Percentiles rank a stretch among this genome's conserved stretches.
Evolutionary conservation across 805 yeast genomes (phyloP).

Genomic region (Wickerhamomyces queroliae): DNA sequence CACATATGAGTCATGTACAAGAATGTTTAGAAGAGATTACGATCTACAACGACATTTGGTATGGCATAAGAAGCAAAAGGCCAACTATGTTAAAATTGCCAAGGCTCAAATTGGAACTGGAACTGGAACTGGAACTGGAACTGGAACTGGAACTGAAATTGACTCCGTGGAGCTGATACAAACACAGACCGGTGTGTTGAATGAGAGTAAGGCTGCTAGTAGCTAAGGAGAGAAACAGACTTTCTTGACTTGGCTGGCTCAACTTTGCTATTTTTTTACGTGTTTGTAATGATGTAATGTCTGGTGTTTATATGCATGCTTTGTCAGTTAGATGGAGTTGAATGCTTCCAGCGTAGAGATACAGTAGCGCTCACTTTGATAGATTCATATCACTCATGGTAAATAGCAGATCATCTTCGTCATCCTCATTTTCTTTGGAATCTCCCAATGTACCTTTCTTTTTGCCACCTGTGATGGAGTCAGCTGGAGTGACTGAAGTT

Average conservation of each 20-base stretch:
- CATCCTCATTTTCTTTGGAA: constrained; percentile 34
- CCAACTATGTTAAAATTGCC: neutral
- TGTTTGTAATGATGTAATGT: too few relatives aligned
- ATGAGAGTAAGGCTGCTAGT: too few relatives aligned
- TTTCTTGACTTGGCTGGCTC: too few relatives aligned
- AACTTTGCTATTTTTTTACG: too few relatives aligned
- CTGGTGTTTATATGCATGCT: too few relatives aligned
- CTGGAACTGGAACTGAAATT: too few relatives aligned
- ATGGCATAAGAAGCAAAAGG: constrained; percentile 40
- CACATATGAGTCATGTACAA: constrained; percentile 42
- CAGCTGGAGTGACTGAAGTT: neutral
- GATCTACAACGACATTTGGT: constrained; percentile 44
- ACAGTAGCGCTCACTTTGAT: constrained; percentile 12
- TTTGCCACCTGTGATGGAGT: neutral
- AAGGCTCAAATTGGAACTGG: neutral
- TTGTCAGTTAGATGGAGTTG: too few relatives aligned
- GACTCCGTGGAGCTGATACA: too few relatives aligned
- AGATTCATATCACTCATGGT: constrained; percentile 73
- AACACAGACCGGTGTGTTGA: too few relatives aligned
- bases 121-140: neutral
- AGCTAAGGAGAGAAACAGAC: too few relatives aligned
- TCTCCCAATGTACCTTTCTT: constrained; percentile 23
- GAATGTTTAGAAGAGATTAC: constrained; percentile 44
- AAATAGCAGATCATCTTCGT: constrained; percentile 61
- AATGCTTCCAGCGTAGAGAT: too few relatives aligned